These are phyloP conservation scores for Cenchrus americanus DNA, from an alignment of 176 grass and related monocot species.

Conservation along the genomic window DNA sequence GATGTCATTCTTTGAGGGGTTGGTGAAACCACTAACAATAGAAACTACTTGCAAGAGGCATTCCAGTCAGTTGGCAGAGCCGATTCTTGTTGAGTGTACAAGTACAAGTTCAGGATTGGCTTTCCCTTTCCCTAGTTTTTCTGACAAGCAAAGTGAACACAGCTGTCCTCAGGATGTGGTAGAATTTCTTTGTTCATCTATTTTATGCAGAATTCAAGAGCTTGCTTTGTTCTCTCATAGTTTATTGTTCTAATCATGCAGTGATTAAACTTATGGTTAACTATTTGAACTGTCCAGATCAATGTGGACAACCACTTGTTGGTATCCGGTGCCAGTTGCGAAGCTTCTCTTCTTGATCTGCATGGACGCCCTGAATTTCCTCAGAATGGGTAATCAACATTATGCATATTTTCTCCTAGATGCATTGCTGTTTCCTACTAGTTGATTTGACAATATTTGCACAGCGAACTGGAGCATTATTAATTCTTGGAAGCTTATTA, in stretches of 20 bases:
- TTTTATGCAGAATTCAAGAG: slow-evolving; percentile 19
- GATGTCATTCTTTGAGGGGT: slow-evolving; percentile 55
- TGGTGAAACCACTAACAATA: slow-evolving; percentile 61
- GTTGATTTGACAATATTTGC: slow-evolving; percentile 4
- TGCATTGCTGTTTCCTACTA: slow-evolving; percentile 30
- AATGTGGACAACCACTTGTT: slow-evolving; percentile 38
- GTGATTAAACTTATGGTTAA: slow-evolving; percentile 28
- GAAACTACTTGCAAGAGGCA: slow-evolving; percentile 47
- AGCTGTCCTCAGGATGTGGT: slow-evolving; percentile 43
- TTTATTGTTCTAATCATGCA: slow-evolving; percentile 21
- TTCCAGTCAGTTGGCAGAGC: slow-evolving; percentile 34
- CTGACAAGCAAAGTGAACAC: slow-evolving; percentile 33
- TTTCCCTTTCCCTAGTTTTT: slow-evolving; percentile 29
- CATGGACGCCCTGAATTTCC: slow-evolving; percentile 48
- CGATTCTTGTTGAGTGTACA: slow-evolving; percentile 32
- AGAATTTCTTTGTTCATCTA: slow-evolving; percentile 6
- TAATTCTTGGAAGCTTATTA: slow-evolving; percentile 30
- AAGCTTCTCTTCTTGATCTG: slow-evolving; percentile 32
- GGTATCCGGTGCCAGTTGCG: slow-evolving; percentile 31
- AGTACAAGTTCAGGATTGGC: slow-evolving; percentile 32
- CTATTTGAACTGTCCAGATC: slow-evolving; percentile 53
- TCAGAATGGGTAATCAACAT: slow-evolving; percentile 48
- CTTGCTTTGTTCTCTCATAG: slow-evolving; percentile 32
- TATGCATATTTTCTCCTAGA: slow-evolving; percentile 20
- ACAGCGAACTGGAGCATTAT: not conserved